Conservation (phyloP, 768 basidiomycete species). For the Leucocoprinus birnbaumii region DNA sequence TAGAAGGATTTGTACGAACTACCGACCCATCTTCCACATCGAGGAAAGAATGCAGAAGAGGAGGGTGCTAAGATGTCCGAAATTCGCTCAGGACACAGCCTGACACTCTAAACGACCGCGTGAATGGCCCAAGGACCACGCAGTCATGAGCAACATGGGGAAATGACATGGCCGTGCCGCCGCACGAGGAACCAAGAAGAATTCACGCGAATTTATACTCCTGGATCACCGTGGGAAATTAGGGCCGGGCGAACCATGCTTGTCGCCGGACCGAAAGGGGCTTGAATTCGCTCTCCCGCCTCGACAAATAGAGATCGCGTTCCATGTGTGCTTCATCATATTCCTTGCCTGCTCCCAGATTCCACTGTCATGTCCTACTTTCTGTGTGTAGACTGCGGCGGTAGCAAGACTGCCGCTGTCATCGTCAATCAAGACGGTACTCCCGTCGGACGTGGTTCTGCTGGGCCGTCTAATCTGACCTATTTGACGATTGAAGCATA, state of each 20-base stretch:
- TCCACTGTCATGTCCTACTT: constrained; percentile 50
- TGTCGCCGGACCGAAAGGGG: background rate
- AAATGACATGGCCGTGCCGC: constrained; percentile 73
- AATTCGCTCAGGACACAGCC: constrained; percentile 68
- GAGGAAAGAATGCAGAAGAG: constrained; percentile 41
- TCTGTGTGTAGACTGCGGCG: constrained; percentile 87
- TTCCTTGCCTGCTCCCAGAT: background rate
- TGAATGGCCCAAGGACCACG: constrained; percentile 34
- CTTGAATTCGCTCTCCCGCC: background rate
- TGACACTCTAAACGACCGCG: constrained; percentile 88
- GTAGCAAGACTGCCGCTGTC: constrained; percentile 82
- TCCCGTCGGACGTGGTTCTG: constrained; percentile 63
- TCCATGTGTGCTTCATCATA: background rate
- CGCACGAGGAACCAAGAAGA: constrained; percentile 53
- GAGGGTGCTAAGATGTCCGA: constrained; percentile 82
- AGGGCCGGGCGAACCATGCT: constrained; percentile 32
- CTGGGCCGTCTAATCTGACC: constrained; percentile 84
- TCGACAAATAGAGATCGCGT: constrained; percentile 1
- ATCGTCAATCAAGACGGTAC: constrained; percentile 56
- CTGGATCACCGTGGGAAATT: constrained; percentile 28
- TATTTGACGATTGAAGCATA: constrained; percentile 70
- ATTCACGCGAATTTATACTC: constrained; percentile 15
- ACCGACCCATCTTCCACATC: constrained; percentile 74
- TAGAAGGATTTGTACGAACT: constrained; percentile 40
- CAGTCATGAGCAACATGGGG: constrained; percentile 91